Percentiles rank a stretch among this genome's conserved stretches.
Evolutionary conservation across 2,329 filamentous ascomycete species (phyloP).

Genomic region (Nigrospora oryzae): DNA sequence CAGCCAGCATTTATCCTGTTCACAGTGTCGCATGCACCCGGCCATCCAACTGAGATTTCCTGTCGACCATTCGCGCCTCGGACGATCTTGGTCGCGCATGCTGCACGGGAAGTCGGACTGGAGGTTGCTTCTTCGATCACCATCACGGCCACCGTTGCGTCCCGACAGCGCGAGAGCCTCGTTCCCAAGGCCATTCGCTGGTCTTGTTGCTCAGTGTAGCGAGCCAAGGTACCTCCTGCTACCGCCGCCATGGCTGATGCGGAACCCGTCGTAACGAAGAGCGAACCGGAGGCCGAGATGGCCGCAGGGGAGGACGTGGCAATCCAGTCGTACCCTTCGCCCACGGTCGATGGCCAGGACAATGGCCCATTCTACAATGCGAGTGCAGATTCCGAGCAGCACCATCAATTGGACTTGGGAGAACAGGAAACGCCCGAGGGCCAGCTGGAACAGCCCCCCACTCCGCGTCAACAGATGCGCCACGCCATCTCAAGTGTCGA

Average conservation of each 20-base stretch:
- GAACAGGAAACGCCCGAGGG: slow-evolving; percentile 11
- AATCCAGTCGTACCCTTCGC: slow-evolving; percentile 36
- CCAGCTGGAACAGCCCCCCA: slow-evolving; percentile 23
- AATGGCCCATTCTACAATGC: slow-evolving; percentile 32
- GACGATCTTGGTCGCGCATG: too few relatives aligned
- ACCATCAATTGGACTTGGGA: slow-evolving; percentile 11
- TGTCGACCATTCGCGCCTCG: too few relatives aligned
- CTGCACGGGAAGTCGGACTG: too few relatives aligned
- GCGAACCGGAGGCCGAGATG: slow-evolving; percentile 10
- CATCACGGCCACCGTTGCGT: too few relatives aligned
- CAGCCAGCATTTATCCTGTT: too few relatives aligned
- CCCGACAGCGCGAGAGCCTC: too few relatives aligned
- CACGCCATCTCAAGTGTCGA: slow-evolving; percentile 36
- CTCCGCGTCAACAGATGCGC: slow-evolving; percentile 32
- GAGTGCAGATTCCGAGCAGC: slow-evolving; percentile 12
- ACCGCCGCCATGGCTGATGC: slow-evolving; percentile 14
- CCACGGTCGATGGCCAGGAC: slow-evolving; percentile 34
- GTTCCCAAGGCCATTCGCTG: too few relatives aligned
- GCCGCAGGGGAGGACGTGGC: slow-evolving; percentile 12
- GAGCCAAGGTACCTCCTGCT: not conserved
- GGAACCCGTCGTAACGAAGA: slow-evolving; percentile 16
- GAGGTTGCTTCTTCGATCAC: too few relatives aligned
- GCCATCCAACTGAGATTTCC: too few relatives aligned
- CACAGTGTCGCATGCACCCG: too few relatives aligned
- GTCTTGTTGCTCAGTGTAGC: too few relatives aligned